Percentiles rank a stretch among this genome's conserved stretches.
Evolutionary conservation across 768 basidiomycete genomes (phyloP).

Genomic region (Suillus cothurnatus): DNA sequence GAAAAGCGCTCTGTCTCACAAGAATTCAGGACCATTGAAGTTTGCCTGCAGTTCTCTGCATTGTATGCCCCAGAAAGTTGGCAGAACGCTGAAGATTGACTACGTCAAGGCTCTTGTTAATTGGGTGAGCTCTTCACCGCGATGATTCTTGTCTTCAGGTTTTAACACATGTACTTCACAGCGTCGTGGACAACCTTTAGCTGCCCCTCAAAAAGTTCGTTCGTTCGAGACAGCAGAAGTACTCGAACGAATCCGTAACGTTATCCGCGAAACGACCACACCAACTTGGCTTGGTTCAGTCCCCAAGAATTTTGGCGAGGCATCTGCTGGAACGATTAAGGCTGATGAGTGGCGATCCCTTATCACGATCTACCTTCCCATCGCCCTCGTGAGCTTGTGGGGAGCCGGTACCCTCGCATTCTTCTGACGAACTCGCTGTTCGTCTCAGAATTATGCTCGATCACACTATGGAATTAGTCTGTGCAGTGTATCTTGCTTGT

Average conservation of each 20-base stretch:
- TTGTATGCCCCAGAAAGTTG: constrained; percentile 7
- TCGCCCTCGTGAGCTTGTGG: constrained; percentile 22
- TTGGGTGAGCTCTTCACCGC: constrained; percentile 13
- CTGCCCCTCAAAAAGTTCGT: not conserved
- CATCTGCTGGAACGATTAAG: constrained; percentile 16
- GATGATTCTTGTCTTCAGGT: not conserved
- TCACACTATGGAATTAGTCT: constrained; percentile 33
- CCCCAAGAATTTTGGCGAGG: constrained; percentile 20
- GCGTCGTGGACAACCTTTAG: constrained; percentile 2
- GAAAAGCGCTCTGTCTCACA: constrained; percentile 5
- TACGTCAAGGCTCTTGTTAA: constrained; percentile 11
- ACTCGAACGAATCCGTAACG: constrained; percentile 2
- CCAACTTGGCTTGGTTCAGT: constrained; percentile 23
- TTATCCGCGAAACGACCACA: constrained; percentile 3
- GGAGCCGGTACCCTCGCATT: not conserved
- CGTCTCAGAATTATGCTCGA: constrained; percentile 17
- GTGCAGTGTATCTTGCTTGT: constrained; percentile 24
- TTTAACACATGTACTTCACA: not conserved
- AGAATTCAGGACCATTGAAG: constrained; percentile 8
- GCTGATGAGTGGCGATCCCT: constrained; percentile 24
- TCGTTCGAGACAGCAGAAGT: not conserved
- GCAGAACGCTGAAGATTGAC: constrained; percentile 7
- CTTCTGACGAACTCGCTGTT: not conserved
- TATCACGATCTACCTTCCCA: constrained; percentile 18
- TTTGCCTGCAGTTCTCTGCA: not conserved